Base-by-base conservation (phyloP, 2,329 filamentous ascomycete genomes). In the Pyrenophora teres region DNA sequence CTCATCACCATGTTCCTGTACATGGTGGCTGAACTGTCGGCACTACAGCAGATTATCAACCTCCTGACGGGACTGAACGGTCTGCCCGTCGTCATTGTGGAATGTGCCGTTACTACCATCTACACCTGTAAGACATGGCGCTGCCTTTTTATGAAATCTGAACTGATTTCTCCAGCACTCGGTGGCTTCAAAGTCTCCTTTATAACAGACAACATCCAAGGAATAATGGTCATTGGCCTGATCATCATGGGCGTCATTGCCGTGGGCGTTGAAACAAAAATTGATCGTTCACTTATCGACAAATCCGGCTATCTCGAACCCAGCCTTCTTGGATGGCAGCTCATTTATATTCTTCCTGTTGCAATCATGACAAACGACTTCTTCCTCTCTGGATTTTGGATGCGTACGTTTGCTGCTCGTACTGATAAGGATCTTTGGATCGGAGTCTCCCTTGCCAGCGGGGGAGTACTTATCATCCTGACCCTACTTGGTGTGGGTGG, bases 151-250 rank as follows among this genome's bases (percentile, higher is more conserved):
- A 9, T 16, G 16, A n/a, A 37, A 27, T 13, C 8, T 10, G 10
- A 30, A 27, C 39, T 40, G 15, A 48, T 27, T 9, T 19, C 13
- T 3, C 8, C 41, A 90, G 87, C 89, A 3, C 77, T 93, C 8
- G 90, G 90, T 47, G 90, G 90, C 3, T 94, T 94, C 80, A 85
- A 84, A 55, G 89, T 94, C 54, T 93, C 89, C 1, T 93, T 94
- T 74, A 76, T 92, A 46, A 94, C 90, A 7, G 90, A 94, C 74
- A 89, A 89, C 67, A 81, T 93, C 53, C 90, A 94, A 71, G 90
- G 89, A 46, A 81, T 77, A 45, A 90, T 94, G 87, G 88, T 94
- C 1, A 73, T 91, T 13, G 80, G 83, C 13, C 82, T 94, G 4
- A 85, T 94, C 66, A 76, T 92, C 66, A 83, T 94, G 60, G 89